Base-by-base conservation (phyloP, 1,284 basidiomycete genomes). In the Ganoderma lingzhi region DNA sequence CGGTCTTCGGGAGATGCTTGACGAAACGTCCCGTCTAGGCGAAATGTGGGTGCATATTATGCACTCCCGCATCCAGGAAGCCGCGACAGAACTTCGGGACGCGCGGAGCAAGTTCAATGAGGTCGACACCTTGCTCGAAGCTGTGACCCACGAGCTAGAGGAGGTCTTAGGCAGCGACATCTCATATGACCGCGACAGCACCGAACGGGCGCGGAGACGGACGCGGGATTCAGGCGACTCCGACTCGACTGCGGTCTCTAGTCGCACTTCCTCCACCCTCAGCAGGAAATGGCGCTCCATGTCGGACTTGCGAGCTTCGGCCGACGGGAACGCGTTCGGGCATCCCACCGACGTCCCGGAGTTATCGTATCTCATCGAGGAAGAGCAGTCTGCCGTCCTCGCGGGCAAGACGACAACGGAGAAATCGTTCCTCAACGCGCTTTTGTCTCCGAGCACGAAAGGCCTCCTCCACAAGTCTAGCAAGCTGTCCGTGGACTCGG, bases 11-110 rank as follows among this genome's bases (percentile, higher is more conserved):
- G 81, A 79, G 15, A 73, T 86, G 56, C 77, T 91, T 42, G 76
- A 82, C 6, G 85, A 89, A 65, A 82, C 85, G 1, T 79, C 82
- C 19, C 82, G 83, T 32, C 80, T 86, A 63, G 82, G 84, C 39
- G 76, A 82, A 30, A 78, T 81, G 14, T 79, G 90, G 53, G 77
- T 90, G 58, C 77, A 80, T 0, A 81, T 85, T 48, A 86, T 88
- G 79, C 85, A 85, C 37, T 78, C 82, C 6, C 85, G 87, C 64
- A 80, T 88, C 4, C 82, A 86, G 10, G 87, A 89, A 64, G 84
- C 83, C 0, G 76, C 80, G 35, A 84, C 83, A 62, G 87, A 88
- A 56, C 77, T 92, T 2, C 78, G 83, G 35, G 81, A 81, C 45
- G 81, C 87, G 39, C 84, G 85, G 48, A 80, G 77, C 51, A 82